Conservation (phyloP, 352 stramenopile genomes). For the Thraustochytrium striatum region DNA sequence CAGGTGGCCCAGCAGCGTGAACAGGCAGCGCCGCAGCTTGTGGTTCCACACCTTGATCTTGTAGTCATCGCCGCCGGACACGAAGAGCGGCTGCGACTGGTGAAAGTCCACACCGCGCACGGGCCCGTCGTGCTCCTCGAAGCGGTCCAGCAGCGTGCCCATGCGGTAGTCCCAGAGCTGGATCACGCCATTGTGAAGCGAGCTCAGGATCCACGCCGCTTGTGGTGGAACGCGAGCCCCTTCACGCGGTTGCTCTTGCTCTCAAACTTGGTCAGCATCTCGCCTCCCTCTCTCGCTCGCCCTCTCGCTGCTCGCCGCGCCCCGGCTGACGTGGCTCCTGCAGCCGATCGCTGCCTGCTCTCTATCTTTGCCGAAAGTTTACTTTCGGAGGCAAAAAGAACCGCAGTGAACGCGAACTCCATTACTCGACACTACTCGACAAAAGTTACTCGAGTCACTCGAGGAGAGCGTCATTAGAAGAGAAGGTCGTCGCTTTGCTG, state of each 20-base stretch:
- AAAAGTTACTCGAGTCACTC: no score
- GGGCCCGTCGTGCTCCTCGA: constrained; percentile 98
- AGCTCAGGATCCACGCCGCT: constrained; percentile 94
- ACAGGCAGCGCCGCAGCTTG: constrained; percentile 96
- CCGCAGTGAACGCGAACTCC: no score
- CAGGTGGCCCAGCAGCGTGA: constrained; percentile 96
- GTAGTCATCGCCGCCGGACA: constrained; percentile 98
- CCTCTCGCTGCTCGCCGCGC: no score
- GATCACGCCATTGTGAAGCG: constrained; percentile 96
- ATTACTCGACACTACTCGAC: no score
- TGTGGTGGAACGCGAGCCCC: constrained; percentile 96
- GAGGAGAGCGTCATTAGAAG: no score
- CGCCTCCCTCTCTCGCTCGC: background rate
- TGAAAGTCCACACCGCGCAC: constrained; percentile 99
- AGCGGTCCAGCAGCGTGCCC: constrained; percentile 96
- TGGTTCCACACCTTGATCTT: constrained; percentile 99
- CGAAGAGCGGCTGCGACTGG: constrained; percentile 92
- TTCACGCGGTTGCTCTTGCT: constrained; percentile 99
- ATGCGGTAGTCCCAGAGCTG: constrained; percentile 99
- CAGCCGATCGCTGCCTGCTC: no score
- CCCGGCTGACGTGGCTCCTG: no score
- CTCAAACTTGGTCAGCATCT: constrained; percentile 99
- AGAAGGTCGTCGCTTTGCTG: constrained; percentile 41
- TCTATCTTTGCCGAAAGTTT: no score
- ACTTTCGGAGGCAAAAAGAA: no score